A percentile compares a stretch with the other conserved stretches of the same genome.
Conservation (phyloP, 2,329 filamentous ascomycete species). For the Beauveria scarabaeidicola region DNA sequence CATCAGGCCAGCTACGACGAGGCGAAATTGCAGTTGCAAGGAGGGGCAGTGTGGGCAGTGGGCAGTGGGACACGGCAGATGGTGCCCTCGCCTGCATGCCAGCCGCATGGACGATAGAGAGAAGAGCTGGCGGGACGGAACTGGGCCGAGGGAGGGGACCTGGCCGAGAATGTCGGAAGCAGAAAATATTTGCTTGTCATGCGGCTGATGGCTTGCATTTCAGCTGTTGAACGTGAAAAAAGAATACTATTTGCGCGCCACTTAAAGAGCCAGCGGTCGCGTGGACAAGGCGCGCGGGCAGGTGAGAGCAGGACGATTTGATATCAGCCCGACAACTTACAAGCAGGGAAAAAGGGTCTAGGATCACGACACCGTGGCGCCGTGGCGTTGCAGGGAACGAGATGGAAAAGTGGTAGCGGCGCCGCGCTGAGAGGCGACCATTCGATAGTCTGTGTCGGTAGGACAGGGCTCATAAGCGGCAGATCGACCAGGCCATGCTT, state of each 20-base stretch:
- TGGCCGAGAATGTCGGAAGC: background rate
- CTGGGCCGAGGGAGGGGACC: background rate
- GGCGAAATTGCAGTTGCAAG: background rate
- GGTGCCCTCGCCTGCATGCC: background rate
- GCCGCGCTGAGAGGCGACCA: background rate
- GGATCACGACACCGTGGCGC: background rate
- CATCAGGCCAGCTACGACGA: background rate
- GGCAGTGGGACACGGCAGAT: background rate
- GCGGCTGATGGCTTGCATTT: constrained; percentile 3
- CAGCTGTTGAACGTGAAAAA: background rate
- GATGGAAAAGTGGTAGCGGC: background rate
- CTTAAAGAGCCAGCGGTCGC: background rate
- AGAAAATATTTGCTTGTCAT: background rate
- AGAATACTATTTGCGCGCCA: background rate
- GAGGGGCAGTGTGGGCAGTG: background rate
- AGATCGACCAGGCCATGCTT: background rate
- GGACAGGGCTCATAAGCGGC: too few species aligned
- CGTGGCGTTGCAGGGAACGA: background rate
- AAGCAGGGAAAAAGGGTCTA: background rate
- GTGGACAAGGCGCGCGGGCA: background rate
- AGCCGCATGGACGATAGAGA: background rate
- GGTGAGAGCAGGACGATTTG: too few species aligned
- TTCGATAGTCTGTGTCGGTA: background rate
- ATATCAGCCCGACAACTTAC: too few species aligned
- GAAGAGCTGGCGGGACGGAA: background rate